Evolutionary conservation across 441 rosid species (phyloP).

Genomic region (Erodium chrysanthum): DNA sequence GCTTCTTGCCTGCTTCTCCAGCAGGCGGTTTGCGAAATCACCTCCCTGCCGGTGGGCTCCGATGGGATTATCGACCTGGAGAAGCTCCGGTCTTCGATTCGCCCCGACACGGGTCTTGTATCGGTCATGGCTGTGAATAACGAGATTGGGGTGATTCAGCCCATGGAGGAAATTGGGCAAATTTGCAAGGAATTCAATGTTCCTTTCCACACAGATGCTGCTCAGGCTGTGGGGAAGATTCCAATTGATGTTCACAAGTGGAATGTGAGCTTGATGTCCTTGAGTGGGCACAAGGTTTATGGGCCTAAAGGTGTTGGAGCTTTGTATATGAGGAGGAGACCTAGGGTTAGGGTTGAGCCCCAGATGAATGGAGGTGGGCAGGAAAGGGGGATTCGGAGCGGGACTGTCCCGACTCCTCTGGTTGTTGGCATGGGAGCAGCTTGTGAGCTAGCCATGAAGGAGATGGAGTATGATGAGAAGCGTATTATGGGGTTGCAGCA

Average conservation of each 20-base stretch:
- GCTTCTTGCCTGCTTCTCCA: slow-evolving; percentile 86
- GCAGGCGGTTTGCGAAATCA: slow-evolving; percentile 85
- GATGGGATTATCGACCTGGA: slow-evolving; percentile 75
- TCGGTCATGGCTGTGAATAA: slow-evolving; percentile 96
- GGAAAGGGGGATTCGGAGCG: slow-evolving; percentile 93
- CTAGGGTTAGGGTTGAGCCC: slow-evolving; percentile 72
- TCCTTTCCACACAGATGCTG: slow-evolving; percentile 88
- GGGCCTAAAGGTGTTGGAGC: slow-evolving; percentile 95
- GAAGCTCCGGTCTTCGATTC: slow-evolving; percentile 42
- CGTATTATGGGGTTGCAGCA: slow-evolving; percentile 52
- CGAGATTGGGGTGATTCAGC: slow-evolving; percentile 92
- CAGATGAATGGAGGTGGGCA: slow-evolving; percentile 96
- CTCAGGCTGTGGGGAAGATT: slow-evolving; percentile 90
- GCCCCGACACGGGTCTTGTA: slow-evolving; percentile 74
- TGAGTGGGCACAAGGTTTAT: slow-evolving; percentile 85
- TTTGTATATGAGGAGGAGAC: slow-evolving; percentile 71
- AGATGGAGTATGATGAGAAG: slow-evolving; percentile 78
- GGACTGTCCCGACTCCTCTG: slow-evolving; percentile 75
- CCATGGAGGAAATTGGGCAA: slow-evolving; percentile 79
- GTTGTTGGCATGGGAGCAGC: slow-evolving; percentile 89
- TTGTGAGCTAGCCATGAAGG: slow-evolving; percentile 72
- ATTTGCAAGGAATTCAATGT: slow-evolving; percentile 72
- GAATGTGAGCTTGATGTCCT: slow-evolving; percentile 84
- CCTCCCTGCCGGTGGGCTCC: slow-evolving; percentile 59
- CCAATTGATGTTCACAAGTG: slow-evolving; percentile 74